These are phyloP conservation scores for Nannizziopsis barbatae DNA, from an alignment of 2,329 filamentous ascomycete genomes.

Conservation along the genomic window DNA sequence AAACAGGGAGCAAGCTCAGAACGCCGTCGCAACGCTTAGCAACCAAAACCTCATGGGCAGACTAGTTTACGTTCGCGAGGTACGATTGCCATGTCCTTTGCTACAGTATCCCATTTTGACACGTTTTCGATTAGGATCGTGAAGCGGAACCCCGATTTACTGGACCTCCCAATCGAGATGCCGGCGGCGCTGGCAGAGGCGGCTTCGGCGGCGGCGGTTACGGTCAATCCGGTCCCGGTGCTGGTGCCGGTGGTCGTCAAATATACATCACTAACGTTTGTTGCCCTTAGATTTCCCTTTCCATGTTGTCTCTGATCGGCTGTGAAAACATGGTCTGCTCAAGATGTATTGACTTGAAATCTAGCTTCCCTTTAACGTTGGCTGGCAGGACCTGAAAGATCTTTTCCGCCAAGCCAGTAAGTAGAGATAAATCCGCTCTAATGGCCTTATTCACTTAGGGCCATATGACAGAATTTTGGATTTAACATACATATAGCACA, in stretches of 20 bases:
- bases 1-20: slow-evolving; percentile 96
- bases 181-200: slow-evolving; percentile 43
- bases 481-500: slow-evolving; percentile 34
- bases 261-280: slow-evolving; percentile 98
- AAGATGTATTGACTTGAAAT: slow-evolving; percentile 29
- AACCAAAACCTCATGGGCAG: slow-evolving; percentile 98
- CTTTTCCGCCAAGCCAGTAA: slow-evolving; percentile 95
- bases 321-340: not conserved
- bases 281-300: slow-evolving; percentile 34
- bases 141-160: slow-evolving; percentile 96
- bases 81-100: slow-evolving; percentile 31
- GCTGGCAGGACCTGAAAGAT: slow-evolving; percentile 98
- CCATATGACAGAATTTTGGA: slow-evolving; percentile 8
- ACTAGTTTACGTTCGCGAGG: slow-evolving; percentile 96
- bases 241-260: slow-evolving; percentile 59
- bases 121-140: slow-evolving; percentile 56
- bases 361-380: slow-evolving; percentile 91
- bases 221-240: slow-evolving; percentile 45
- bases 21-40: slow-evolving; percentile 92
- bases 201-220: slow-evolving; percentile 42
- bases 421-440: slow-evolving; percentile 30
- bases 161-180: slow-evolving; percentile 58
- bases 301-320: too few relatives aligned
- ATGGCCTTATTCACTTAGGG: slow-evolving; percentile 3
- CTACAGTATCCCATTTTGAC: too few relatives aligned